Evolutionary conservation across 2,329 filamentous ascomycete genomes (phyloP), one percentile per base, ranked within the genome.

Genomic region (Diaporthe ampelina): DNA sequence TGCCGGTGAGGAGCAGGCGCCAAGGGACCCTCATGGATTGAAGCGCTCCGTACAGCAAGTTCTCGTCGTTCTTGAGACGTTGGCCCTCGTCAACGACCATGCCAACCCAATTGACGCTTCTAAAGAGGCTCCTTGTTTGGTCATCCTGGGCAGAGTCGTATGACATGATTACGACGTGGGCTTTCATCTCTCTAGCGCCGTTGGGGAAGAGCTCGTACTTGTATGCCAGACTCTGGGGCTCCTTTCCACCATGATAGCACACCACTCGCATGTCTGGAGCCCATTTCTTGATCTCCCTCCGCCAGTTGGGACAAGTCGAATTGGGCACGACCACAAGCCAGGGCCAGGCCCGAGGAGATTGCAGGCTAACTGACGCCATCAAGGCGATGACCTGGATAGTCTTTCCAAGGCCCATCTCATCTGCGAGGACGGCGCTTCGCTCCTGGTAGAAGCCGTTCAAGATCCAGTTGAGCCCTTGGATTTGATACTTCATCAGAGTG

Each of bases 321-420:
- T 98, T 98, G 0, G 97, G 97, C 0, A 97, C 96, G 2, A 98
- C 95, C 4, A 98, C 89, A 21, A 99, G 87, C 81, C 98, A 98
- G 0, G 97, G 97, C 90, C 94, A 98, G 83, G 95, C 97, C 80
- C 90, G 86, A 8, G 91, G 91, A n/a, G 84, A 83, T 69, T 92
- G 89, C 75, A 93, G 88, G 32, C 93, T 88, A 50, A 98, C 84
- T 0, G 93, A 92, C 1, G 94, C 91, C 75, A 98, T 89, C 76
- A 98, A 90, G 3, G 92, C 91, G 75, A 98, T 94, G 70, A 98
- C 92, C 81, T 99, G 97, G 43, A 99, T 94, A 0, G 97, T 99
- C 85, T 99, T 99, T 43, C 97, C 97, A 2, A 99, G 90, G 54
- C 97, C 97, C 97, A 99, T 99, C 81, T 99, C 97, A 80, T 99